Percentiles rank a stretch among this genome's conserved stretches.
phyloP scores from a whole-genome alignment of 23 red algal species.

The Cyanidiococcus yangmingshanensis region DNA sequence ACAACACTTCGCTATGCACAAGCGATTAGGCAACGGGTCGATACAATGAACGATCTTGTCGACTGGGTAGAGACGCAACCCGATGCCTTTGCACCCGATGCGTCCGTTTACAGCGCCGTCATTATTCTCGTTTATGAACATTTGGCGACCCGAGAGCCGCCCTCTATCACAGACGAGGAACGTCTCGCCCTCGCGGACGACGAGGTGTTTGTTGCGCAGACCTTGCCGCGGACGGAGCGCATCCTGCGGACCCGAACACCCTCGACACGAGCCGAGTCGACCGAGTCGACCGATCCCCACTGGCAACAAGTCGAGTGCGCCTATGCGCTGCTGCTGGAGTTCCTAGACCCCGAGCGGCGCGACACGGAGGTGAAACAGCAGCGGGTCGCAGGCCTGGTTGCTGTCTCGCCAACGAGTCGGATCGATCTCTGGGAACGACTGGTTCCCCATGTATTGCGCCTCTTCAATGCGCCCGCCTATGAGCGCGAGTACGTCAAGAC shows the following conservation, averaged over 20 bases:
- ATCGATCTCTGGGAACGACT: constrained; percentile 21
- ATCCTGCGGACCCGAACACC: background rate
- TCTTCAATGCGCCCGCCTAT: constrained; percentile 3
- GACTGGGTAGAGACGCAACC: constrained; percentile 1
- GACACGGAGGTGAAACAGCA: constrained; percentile 4
- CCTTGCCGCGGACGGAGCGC: background rate
- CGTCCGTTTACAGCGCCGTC: background rate
- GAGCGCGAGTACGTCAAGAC: constrained; percentile 31
- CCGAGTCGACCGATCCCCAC: background rate
- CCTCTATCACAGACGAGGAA: background rate
- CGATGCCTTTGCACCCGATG: constrained; percentile 2
- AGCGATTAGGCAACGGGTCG: background rate
- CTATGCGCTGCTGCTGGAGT: constrained; percentile 13
- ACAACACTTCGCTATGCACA: background rate
- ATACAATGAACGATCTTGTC: background rate
- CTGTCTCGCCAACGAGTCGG: background rate
- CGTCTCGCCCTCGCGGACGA: background rate
- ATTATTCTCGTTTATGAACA: background rate
- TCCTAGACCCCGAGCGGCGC: constrained; percentile 6
- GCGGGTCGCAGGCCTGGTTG: background rate
- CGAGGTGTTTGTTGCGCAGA: background rate
- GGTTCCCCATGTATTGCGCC: background rate
- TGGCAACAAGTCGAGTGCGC: constrained; percentile 1
- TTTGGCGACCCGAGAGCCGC: constrained; percentile 2
- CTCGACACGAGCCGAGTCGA: background rate